Evolutionary conservation across 2,329 filamentous ascomycete species (phyloP), one percentile per base, ranked within the genome.

Genomic region (Aureobasidium sp.): DNA sequence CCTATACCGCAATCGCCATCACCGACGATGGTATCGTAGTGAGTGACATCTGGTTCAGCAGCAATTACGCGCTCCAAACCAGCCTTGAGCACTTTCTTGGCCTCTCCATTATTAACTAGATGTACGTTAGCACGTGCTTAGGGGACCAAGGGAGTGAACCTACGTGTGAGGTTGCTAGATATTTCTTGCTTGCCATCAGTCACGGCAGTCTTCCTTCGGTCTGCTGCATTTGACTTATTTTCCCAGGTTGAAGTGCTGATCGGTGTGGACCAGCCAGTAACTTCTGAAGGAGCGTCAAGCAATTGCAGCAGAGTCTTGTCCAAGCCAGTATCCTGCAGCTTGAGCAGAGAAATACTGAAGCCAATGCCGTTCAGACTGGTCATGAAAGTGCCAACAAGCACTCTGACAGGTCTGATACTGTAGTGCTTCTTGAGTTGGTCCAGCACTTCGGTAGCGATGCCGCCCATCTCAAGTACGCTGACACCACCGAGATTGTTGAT

Each of bases 1-100:
- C 90, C 90, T 62, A 91, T 89, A 10, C 91, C 91, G 69, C 91
- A 96, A 74, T 96, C 91, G 50, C 91, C 91, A 70, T 96, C 91
- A 49, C 47, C 47, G 3, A 96, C 90, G 11, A 94, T 84, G 0
- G 90, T 95, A 70, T 89, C 87, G 69, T 82, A 89, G 60, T 77
- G 81, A 11, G 87, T 89, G 61, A 89, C 78, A 45, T 86, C 80
- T 10, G 84, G 81, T 69, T 90, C 87, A 1, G 81, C 86, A 0
- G 77, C 79, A 64, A 90, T 81, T 15, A 91, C 76, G 39, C 78
- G 79, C 53, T 87, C 76, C 16, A 91, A 77, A 21, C 79, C 86
- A 36, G 77, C 75, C 44, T 74, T 77, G 44, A 88, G 76, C 30
- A 78, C 79, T 57, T 77, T 80, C 65, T 79, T 82, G 29, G 82